Evolutionary conservation across 345 rosid genomes (phyloP).

Genomic region (Tarenaya hassleriana): DNA sequence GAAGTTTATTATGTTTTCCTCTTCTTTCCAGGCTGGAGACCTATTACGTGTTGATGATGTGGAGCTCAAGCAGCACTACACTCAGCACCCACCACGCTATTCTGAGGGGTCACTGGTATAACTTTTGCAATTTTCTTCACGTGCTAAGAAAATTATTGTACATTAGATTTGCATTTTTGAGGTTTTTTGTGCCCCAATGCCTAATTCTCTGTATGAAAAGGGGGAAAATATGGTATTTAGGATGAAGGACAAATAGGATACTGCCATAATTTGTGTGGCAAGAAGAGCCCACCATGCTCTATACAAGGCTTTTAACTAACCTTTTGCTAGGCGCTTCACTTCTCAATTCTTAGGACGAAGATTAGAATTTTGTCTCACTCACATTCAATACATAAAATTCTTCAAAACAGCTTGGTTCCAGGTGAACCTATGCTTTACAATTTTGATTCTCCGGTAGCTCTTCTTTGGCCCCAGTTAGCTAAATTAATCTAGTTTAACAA

Average conservation of each 20-base stretch:
- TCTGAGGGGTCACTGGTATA: slow-evolving; percentile 92
- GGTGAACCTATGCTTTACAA: too few species aligned
- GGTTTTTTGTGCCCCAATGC: not conserved
- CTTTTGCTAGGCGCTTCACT: not conserved
- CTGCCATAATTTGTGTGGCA: slow-evolving; percentile 2
- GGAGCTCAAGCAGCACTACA: slow-evolving; percentile 67
- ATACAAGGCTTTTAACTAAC: not conserved
- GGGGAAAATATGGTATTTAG: slow-evolving; percentile 12
- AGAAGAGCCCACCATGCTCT: slow-evolving; percentile 5
- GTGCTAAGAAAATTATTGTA: slow-evolving; percentile 13
- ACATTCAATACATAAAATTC: slow-evolving; percentile 5
- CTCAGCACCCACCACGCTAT: slow-evolving; percentile 80
- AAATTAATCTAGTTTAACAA: slow-evolving; percentile 7
- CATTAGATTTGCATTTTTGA: slow-evolving; percentile 2
- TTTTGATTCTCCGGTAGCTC: slow-evolving; percentile 12
- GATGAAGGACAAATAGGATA: slow-evolving; percentile 15
- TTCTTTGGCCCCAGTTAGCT: slow-evolving; percentile 8
- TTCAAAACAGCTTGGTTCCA: too few species aligned
- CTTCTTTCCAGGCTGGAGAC: slow-evolving; percentile 57
- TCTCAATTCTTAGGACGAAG: not conserved
- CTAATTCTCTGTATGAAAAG: slow-evolving; percentile 8
- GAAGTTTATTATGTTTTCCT: slow-evolving; percentile 5
- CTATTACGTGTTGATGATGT: slow-evolving; percentile 40
- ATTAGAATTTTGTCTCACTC: not conserved
- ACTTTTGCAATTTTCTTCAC: slow-evolving; percentile 18